Conservation (phyloP, 1,284 basidiomycete genomes). For the Leccinum fallax region DNA sequence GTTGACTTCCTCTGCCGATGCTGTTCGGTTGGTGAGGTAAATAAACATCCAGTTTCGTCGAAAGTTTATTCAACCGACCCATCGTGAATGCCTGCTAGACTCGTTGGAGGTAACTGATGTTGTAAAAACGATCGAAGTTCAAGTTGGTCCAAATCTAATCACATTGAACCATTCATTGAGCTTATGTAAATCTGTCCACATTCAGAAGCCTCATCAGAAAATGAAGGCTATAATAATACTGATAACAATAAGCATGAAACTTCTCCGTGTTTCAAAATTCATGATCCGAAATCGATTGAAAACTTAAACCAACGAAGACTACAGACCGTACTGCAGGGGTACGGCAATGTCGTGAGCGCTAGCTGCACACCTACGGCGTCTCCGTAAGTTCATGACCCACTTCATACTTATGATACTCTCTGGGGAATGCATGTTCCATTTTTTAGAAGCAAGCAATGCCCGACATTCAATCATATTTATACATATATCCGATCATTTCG, state of each 20-base stretch:
- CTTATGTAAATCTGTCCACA: slow-evolving; percentile 25
- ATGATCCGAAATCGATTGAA: slow-evolving; percentile 25
- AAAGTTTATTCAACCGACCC: slow-evolving; percentile 24
- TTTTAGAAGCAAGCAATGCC: slow-evolving; percentile 14
- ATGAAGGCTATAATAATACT: slow-evolving; percentile 7
- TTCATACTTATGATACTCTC: background rate
- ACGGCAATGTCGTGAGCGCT: slow-evolving; percentile 28
- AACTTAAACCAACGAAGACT: slow-evolving; percentile 7
- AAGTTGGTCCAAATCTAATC: slow-evolving; percentile 27
- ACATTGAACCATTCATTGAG: slow-evolving; percentile 2
- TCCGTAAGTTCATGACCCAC: background rate
- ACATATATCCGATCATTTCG: slow-evolving; percentile 9
- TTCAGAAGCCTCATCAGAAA: slow-evolving; percentile 6
- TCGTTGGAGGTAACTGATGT: slow-evolving; percentile 3
- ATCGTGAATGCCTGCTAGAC: slow-evolving; percentile 17
- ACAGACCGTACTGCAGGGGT: background rate
- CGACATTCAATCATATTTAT: background rate
- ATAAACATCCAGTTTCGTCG: slow-evolving; percentile 1
- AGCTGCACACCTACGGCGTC: background rate
- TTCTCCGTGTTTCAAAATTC: slow-evolving; percentile 30
- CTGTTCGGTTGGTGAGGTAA: slow-evolving; percentile 39
- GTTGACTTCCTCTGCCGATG: slow-evolving; percentile 54
- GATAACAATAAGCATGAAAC: slow-evolving; percentile 31
- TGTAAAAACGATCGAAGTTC: background rate
- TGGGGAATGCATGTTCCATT: slow-evolving; percentile 21